These are phyloP conservation scores for Lanzia echinophila DNA, from an alignment of 2,329 filamentous ascomycete species.

Conservation along the genomic window DNA sequence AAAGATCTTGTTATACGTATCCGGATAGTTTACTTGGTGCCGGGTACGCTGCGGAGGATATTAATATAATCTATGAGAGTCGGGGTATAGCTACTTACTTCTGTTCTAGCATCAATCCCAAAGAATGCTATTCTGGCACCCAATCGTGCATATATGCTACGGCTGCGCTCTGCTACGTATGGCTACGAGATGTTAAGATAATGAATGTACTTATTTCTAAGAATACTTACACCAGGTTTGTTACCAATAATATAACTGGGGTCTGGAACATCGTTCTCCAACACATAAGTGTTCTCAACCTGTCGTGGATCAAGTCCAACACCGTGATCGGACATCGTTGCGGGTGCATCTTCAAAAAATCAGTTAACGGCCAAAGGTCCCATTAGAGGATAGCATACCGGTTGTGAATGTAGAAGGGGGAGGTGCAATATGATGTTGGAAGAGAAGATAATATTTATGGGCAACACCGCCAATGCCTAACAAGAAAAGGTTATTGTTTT, in stretches of 20 bases:
- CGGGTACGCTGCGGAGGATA: constrained; percentile 56
- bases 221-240: constrained; percentile 42
- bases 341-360: constrained; percentile 36
- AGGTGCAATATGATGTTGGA: constrained; percentile 88
- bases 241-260: constrained; percentile 61
- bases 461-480: constrained; percentile 83
- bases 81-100: constrained; percentile 39
- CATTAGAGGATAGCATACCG: constrained; percentile 42
- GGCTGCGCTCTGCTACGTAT: constrained; percentile 82
- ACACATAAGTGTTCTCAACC: constrained; percentile 67
- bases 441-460: constrained; percentile 97
- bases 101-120: constrained; percentile 87
- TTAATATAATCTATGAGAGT: background rate
- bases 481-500: no score
- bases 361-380: constrained; percentile 13
- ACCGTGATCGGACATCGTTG: constrained; percentile 46
- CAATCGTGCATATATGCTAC: constrained; percentile 78
- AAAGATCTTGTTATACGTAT: constrained; percentile 83
- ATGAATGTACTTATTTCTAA: background rate
- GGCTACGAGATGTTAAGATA: constrained; percentile 40
- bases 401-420: constrained; percentile 82
- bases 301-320: constrained; percentile 63
- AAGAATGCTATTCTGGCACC: constrained; percentile 79
- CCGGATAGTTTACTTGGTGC: constrained; percentile 89
- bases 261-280: constrained; percentile 51